Conservation (phyloP, 176 grass and related monocot genomes). For the Otatea glauca region DNA sequence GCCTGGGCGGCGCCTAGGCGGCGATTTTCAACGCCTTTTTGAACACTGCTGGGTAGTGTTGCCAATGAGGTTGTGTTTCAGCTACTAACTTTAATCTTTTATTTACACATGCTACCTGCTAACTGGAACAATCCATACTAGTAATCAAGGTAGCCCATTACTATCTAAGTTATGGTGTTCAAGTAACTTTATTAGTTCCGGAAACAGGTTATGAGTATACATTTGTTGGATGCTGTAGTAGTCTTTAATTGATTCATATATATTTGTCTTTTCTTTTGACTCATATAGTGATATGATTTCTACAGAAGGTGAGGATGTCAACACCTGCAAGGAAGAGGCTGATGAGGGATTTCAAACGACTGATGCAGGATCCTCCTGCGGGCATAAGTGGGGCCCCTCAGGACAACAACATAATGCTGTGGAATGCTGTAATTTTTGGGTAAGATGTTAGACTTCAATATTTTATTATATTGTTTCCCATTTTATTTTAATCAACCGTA, state of each 20-base stretch:
- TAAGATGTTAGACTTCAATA: slow-evolving; percentile 18
- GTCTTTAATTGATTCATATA: not conserved
- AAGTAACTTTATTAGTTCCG: not conserved
- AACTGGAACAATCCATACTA: slow-evolving; percentile 6
- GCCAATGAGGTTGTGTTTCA: not conserved
- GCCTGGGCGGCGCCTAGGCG: too few species aligned
- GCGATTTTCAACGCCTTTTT: too few species aligned
- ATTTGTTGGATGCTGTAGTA: slow-evolving; percentile 4
- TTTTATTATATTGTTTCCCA: not conserved
- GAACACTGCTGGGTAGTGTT: not conserved
- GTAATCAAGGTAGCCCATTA: not conserved
- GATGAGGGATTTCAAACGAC: slow-evolving; percentile 65
- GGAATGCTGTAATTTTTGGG: slow-evolving; percentile 63
- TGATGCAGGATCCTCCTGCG: slow-evolving; percentile 60
- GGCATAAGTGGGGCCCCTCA: slow-evolving; percentile 58
- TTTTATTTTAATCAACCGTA: slow-evolving; percentile 1
- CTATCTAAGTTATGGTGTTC: not conserved
- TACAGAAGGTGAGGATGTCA: slow-evolving; percentile 45
- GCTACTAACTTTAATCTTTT: not conserved
- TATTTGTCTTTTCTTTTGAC: not conserved
- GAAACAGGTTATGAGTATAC: not conserved
- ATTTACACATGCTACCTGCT: not conserved
- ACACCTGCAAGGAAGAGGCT: slow-evolving; percentile 58
- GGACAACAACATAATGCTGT: slow-evolving; percentile 60
- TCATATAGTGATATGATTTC: slow-evolving; percentile 35